Base-by-base conservation (phyloP, 441 rosid species). In the Bocquillonia castaneifolia region DNA sequence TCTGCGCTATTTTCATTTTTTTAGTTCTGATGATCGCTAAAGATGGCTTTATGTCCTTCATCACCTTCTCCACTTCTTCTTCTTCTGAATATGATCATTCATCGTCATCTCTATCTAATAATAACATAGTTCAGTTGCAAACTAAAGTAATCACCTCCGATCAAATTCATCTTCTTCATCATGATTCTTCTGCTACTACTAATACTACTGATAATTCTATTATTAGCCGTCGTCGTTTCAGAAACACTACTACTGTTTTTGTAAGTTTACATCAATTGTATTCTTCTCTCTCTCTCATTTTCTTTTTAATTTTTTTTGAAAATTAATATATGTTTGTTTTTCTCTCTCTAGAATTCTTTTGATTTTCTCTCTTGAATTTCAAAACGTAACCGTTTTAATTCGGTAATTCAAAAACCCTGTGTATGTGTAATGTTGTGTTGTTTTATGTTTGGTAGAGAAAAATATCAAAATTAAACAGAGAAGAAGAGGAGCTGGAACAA, bases 401-500 rank as follows among this genome's bases (percentile, higher is more conserved):
- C n/a, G 1, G 6, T 42, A 23, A 26, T 1, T 42, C 2, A 13
- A 9, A 44, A 6, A 26, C 9, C 28, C 34, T 34, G 13, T 36
- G 12, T 32, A 4, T 64, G 1, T 51, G 20, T 44, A 25, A 9
- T 15, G 3, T 18, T 32, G 2, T 67, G 1, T 23, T 13, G 17
- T 56, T 23, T 9, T 39, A 22, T 6, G 14, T 59, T 25, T 9
- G n/a, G 28, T 78, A 83, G 96, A 81, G 72, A 36, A 81, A 82
- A 77, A 76, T 52, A 51, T 51, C 54, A 66, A 71, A 67, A 66
- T 64, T 45, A 29, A 83, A 56, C 73, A 76, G 79, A 75, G 78
- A 76, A 70, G 63, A 71, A 57, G 63, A 40, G 34, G 57, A 57
- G 76, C 51, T 85, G 51, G 89, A 86, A 66, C 66, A 64, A 58